Evolutionary conservation across 768 basidiomycete genomes (phyloP).

Genomic region (Cystofilobasidium ferigula): DNA sequence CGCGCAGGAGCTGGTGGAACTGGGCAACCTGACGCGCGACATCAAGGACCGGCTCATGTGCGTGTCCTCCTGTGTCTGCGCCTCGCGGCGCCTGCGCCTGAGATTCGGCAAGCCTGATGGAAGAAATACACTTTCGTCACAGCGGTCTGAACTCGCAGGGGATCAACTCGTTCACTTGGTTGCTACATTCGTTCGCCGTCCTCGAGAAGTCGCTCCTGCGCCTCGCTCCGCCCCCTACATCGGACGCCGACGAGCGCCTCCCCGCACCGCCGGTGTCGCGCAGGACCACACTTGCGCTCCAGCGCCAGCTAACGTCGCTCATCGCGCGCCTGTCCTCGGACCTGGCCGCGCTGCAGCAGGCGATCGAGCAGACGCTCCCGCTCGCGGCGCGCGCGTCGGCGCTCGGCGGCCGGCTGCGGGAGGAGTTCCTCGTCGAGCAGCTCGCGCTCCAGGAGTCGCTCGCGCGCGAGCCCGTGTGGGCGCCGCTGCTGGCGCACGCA

Average conservation of each 20-base stretch:
- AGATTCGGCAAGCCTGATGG: no score
- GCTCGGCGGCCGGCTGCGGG: constrained; percentile 26
- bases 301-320: constrained; percentile 28
- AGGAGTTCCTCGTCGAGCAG: constrained; percentile 21
- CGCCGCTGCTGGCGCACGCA: constrained; percentile 17
- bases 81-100: not conserved
- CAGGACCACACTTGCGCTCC: not conserved
- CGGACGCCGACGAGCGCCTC: not conserved
- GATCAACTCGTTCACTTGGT: constrained; percentile 30
- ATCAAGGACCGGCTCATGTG: constrained; percentile 31
- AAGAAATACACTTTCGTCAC: no score
- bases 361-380: constrained; percentile 31
- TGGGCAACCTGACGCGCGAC: constrained; percentile 30
- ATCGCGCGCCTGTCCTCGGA: constrained; percentile 27
- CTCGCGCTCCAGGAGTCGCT: not conserved
- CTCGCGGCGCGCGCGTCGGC: constrained; percentile 28
- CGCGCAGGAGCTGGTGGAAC: constrained; percentile 24
- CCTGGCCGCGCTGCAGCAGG: constrained; percentile 28
- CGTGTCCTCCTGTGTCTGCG: not conserved
- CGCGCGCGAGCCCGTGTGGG: constrained; percentile 28
- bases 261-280: not conserved
- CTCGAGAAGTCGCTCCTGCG: not conserved
- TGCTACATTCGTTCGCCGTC: constrained; percentile 21
- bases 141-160: constrained; percentile 29
- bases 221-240: not conserved